Conservation (phyloP, 2,329 filamentous ascomycete genomes). For the Colletotrichum lentis region DNA sequence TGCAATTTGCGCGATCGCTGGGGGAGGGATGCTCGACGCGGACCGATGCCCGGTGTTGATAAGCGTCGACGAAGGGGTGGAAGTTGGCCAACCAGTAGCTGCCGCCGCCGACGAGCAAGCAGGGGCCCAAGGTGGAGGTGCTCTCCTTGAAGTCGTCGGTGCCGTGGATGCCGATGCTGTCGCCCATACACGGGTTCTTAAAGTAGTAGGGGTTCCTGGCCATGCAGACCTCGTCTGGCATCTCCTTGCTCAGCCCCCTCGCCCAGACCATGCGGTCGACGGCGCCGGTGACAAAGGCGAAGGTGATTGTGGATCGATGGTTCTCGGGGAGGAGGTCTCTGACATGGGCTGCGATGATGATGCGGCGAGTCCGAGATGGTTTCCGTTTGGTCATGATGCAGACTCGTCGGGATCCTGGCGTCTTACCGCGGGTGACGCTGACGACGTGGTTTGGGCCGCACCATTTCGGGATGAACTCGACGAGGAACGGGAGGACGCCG, state of each 20-base stretch:
- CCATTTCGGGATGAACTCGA: constrained; percentile 54
- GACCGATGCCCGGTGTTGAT: constrained; percentile 43
- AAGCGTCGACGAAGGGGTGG: constrained; percentile 54
- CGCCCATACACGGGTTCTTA: constrained; percentile 54
- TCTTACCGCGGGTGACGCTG: constrained; percentile 50
- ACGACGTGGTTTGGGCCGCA: constrained; percentile 52
- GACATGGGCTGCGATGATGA: constrained; percentile 53
- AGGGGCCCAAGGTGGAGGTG: constrained; percentile 55
- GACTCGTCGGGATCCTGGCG: constrained; percentile 48
- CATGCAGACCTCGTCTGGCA: constrained; percentile 52
- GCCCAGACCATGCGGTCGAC: constrained; percentile 53
- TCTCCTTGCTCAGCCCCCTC: constrained; percentile 48
- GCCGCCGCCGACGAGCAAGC: constrained; percentile 49
- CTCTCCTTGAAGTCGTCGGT: constrained; percentile 46
- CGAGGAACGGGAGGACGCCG: constrained; percentile 53
- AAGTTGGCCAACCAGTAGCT: constrained; percentile 56
- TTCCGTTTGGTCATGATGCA: constrained; percentile 51
- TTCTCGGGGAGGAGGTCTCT: constrained; percentile 51
- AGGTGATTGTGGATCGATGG: constrained; percentile 45
- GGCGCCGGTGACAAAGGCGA: constrained; percentile 51
- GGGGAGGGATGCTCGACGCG: constrained; percentile 53
- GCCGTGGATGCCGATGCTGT: constrained; percentile 52
- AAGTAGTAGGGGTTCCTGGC: constrained; percentile 56
- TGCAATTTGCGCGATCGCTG: constrained; percentile 50
- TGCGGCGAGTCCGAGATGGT: constrained; percentile 49